Evolutionary conservation across 2,329 filamentous ascomycete species (phyloP).

Genomic region (Hypomyces perniciosus): DNA sequence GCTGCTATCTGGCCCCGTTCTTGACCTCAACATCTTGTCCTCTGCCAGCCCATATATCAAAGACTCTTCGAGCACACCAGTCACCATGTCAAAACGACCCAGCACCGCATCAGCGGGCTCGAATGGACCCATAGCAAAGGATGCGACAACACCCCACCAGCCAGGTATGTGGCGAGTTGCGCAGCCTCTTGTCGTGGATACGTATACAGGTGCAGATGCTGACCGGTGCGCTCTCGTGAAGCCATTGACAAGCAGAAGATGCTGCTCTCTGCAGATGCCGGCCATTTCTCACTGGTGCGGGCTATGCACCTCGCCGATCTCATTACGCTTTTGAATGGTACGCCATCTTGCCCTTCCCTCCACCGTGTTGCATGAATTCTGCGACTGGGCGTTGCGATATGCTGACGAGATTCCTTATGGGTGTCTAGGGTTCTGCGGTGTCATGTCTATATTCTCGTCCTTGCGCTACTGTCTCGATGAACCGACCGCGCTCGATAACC

Average conservation of each 20-base stretch:
- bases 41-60: neutral
- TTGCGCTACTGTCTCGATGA: slow-evolving; percentile 85
- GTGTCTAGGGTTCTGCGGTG: slow-evolving; percentile 64
- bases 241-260: slow-evolving; percentile 70
- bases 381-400: neutral
- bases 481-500: slow-evolving; percentile 56
- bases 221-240: slow-evolving; percentile 23
- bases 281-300: slow-evolving; percentile 65
- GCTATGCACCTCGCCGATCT: slow-evolving; percentile 75
- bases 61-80: neutral
- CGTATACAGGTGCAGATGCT: slow-evolving; percentile 1
- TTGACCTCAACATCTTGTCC: neutral
- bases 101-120: slow-evolving; percentile 28
- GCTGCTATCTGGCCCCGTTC: neutral
- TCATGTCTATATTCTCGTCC: slow-evolving; percentile 94
- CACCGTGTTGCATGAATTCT: neutral
- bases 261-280: slow-evolving; percentile 61
- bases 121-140: slow-evolving; percentile 25
- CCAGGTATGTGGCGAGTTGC: slow-evolving; percentile 26
- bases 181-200: neutral
- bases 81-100: slow-evolving; percentile 58
- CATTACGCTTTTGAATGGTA: slow-evolving; percentile 77
- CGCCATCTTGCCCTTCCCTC: slow-evolving; percentile 1
- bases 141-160: slow-evolving; percentile 20
- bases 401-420: slow-evolving; percentile 6